Base-by-base conservation (phyloP, 164 flowering plant species). In the Dillenia turbinata region DNA sequence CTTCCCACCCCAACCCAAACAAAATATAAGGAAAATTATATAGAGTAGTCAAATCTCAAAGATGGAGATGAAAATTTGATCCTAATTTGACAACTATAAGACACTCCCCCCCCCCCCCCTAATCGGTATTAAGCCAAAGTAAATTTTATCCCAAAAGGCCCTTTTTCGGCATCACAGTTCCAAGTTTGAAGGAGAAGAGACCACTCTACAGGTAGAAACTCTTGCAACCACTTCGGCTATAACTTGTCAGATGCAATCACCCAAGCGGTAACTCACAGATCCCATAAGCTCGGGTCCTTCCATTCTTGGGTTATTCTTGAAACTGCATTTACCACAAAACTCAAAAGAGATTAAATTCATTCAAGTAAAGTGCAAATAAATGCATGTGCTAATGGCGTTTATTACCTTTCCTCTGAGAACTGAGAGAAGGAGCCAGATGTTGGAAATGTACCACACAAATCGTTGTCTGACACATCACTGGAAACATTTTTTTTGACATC, bases 251-350 rank as follows among this genome's bases (percentile, higher is more conserved):
- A 68, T 61, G 74, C 87, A 78, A 74, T 66, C 72, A 61, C 82
- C 81, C 63, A 57, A 44, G 57, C 85, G 86, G 57, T 89, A 89
- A 67, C 85, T 81, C 72, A 89, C 93, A 57, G 77, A 85, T 33
- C 96, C 96, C 84, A 85, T 78, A 73, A 89, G 80, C 61, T 87
- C 90, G 62, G 96, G 96, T 59, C 96, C 96, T 78, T 81, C 82
- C 69, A 87, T 66, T 68, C 85, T 74, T 14, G 88, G 78, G 71
- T 87, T 89, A 22, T 87, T 81, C 85, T 65, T 75, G 58, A 81
- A 89, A 67, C 96, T 89, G 87, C 77, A 76, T 46, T 56, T 48
- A 63, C 43, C 43, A 47, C 59, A 48, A 54, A 50, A 17, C 9
- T 4, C 56, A 48, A 9, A 56, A 56, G 12, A 51, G 17, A 52